Evolutionary conservation across 768 basidiomycete genomes (phyloP).

Genomic region (Pleurotus djamor): DNA sequence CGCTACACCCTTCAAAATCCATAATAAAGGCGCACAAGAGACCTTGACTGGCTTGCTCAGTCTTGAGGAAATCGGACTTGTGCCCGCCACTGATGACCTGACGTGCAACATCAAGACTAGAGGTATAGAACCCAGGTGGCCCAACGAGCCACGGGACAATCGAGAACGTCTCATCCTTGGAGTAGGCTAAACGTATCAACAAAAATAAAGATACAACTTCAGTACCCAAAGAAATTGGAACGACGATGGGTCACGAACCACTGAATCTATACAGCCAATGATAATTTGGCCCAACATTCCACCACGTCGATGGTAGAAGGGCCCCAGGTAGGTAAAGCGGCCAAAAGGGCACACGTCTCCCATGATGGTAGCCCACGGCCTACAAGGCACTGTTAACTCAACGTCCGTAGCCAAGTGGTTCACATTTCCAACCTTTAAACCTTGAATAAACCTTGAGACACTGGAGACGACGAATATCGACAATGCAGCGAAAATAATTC

Average conservation of each 20-base stretch:
- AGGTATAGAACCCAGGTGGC: slow-evolving; percentile 32
- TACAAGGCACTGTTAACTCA: slow-evolving; percentile 10
- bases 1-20: background rate
- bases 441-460: slow-evolving; percentile 24
- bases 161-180: slow-evolving; percentile 20
- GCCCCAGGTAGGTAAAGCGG: slow-evolving; percentile 34
- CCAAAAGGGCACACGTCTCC: slow-evolving; percentile 37
- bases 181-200: background rate
- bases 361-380: slow-evolving; percentile 34
- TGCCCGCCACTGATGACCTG: slow-evolving; percentile 39
- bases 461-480: slow-evolving; percentile 12
- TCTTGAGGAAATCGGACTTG: slow-evolving; percentile 38
- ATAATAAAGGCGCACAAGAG: slow-evolving; percentile 26
- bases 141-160: slow-evolving; percentile 38
- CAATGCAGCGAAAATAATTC: too few species aligned
- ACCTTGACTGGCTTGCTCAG: slow-evolving; percentile 23
- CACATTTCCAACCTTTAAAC: slow-evolving; percentile 25
- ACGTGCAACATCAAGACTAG: slow-evolving; percentile 44
- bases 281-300: slow-evolving; percentile 36
- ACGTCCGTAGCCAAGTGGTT: background rate
- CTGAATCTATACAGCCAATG: slow-evolving; percentile 33
- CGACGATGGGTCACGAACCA: slow-evolving; percentile 20
- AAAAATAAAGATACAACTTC: background rate
- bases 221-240: background rate
- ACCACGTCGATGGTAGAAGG: slow-evolving; percentile 36